Evolutionary conservation across 768 basidiomycete genomes (phyloP), one percentile per base, ranked within the genome.

Genomic region (Mycena vitilis): DNA sequence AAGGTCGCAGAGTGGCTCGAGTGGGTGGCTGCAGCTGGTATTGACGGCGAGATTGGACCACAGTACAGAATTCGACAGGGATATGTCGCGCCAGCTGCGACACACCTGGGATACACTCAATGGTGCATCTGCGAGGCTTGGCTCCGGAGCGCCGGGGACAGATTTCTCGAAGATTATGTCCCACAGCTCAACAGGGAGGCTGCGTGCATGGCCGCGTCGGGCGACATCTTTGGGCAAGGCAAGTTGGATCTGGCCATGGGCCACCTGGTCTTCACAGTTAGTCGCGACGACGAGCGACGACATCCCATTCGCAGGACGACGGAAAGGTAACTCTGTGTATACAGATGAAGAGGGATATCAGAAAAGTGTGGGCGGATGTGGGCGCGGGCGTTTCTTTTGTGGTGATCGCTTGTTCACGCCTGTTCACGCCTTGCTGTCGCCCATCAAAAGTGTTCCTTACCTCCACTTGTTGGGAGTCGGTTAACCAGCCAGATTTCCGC

Each of bases 101-200:
- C 68, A 65, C 22, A 70, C 68, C 30, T 70, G 68, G 47, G 68
- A 70, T 23, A 70, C 59, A 37, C 58, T 70, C 45, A 70, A 34
- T n/a, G 68, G 68, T 4, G 68, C 63, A 16, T 65, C 22, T 40
- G 45, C 36, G 20, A 70, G 54, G 44, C 47, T 61, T 18, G 47
- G 58, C 37, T 38, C 30, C 22, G 59, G 16, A 4, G 45, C 0
- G 11, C 49, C 20, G 23, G 34, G 51, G 20, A 64, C 54, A 36
- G 53, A 60, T 3, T 60, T 13, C 18, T 55, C 59, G 60, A 70
- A 70, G 30, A 70, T 65, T 4, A 65, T 47, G 44, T 65, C 63
- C 68, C 68, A 70, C 51, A 70, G 68, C 68, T 70, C 68, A 47
- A 65, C 34, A 20, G 68, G 68, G 40, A 70, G 68, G 25, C 61